phyloP scores from a whole-genome alignment of 1,139 yeast genomes.

The Geotrichum restrictum region DNA sequence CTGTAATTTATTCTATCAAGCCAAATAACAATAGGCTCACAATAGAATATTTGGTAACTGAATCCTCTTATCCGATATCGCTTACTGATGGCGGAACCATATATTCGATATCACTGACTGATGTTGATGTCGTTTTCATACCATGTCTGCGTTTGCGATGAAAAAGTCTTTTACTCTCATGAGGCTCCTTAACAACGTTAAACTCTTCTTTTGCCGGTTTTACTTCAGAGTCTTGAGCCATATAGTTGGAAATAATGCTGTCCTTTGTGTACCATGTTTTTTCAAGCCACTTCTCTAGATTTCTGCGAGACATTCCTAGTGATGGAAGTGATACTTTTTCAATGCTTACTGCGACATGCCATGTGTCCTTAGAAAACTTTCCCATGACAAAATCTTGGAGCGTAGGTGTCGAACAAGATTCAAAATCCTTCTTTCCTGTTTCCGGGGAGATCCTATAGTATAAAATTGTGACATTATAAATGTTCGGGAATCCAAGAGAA shows the following conservation, averaged over 20 bases:
- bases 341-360: slow-evolving; percentile 19
- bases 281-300: slow-evolving; percentile 68
- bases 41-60: too few species aligned
- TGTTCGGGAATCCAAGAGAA: slow-evolving; percentile 28
- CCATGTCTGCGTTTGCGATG: neutral
- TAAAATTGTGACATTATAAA: slow-evolving; percentile 52
- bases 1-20: too few species aligned
- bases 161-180: slow-evolving; percentile 2
- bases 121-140: neutral
- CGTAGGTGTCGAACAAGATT: slow-evolving; percentile 43
- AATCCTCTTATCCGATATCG: too few species aligned
- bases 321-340: slow-evolving; percentile 19
- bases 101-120: too few species aligned
- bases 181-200: neutral
- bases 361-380: slow-evolving; percentile 10
- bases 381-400: slow-evolving; percentile 52
- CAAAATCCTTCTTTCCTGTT: slow-evolving; percentile 14
- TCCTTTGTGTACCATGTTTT: slow-evolving; percentile 69
- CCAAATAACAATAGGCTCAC: too few species aligned
- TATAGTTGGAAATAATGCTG: slow-evolving; percentile 40
- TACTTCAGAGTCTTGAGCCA: neutral
- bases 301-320: slow-evolving; percentile 17
- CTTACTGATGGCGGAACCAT: too few species aligned
- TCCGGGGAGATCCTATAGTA: slow-evolving; percentile 39
- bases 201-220: neutral